phyloP scores from a whole-genome alignment of 2,329 filamentous ascomycete species.

The Calonectria pteridis region DNA sequence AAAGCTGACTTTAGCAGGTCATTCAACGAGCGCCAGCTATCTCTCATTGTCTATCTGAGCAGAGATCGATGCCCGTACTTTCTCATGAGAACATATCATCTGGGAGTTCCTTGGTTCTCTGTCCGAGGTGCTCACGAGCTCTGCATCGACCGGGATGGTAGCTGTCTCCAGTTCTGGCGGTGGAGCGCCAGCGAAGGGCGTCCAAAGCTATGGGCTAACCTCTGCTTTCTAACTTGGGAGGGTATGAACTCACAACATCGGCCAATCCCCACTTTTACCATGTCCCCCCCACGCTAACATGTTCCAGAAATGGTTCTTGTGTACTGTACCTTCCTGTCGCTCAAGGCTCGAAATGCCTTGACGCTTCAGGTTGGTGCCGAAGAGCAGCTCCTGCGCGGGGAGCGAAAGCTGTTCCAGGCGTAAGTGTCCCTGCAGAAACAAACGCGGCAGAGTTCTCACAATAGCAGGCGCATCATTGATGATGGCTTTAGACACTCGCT shows the following conservation, averaged over 20 bases:
- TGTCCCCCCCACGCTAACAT: conserved; percentile 18
- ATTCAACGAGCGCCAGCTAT: conserved; percentile 68
- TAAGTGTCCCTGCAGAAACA: conserved; percentile 48
- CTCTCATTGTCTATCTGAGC: conserved; percentile 65
- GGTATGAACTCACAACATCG: conserved; percentile 52
- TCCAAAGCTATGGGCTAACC: conserved; percentile 65
- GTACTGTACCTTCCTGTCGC: conserved; percentile 68
- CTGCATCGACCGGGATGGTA: conserved; percentile 62
- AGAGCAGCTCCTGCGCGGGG: conserved; percentile 62
- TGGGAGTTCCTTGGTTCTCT: conserved; percentile 59
- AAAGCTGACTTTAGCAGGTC: conserved; percentile 51
- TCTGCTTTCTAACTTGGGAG: conserved; percentile 73
- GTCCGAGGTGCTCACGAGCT: conserved; percentile 67
- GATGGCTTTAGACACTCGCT: conserved; percentile 67
- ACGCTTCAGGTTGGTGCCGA: conserved; percentile 58
- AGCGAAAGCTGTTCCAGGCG: conserved; percentile 69
- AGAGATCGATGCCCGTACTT: conserved; percentile 60
- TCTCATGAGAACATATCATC: conserved; percentile 58
- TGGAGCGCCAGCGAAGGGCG: conserved; percentile 61
- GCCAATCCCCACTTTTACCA: not conserved
- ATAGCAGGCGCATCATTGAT: conserved; percentile 65
- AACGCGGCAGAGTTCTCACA: conserved; percentile 14
- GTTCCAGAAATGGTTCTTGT: conserved; percentile 69
- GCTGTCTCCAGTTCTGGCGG: conserved; percentile 62
- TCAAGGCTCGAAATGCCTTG: conserved; percentile 64